Evolutionary conservation across 768 basidiomycete species (phyloP), one percentile per base, ranked within the genome.

Genomic region (Vishniacozyma victoriae): DNA sequence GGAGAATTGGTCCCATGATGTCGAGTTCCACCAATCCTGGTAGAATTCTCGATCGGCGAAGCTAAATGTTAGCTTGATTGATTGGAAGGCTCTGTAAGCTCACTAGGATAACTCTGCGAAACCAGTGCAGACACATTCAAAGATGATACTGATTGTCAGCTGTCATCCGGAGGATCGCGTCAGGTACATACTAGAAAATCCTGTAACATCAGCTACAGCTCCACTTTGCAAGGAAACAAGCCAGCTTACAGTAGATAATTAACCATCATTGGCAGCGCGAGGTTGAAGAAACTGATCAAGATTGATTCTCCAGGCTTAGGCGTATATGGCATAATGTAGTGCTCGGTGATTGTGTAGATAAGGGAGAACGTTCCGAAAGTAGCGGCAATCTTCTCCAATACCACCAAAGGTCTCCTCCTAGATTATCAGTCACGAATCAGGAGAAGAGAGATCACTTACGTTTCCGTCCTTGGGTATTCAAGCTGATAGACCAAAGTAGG

Each of bases 21-120:
- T 89, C 5, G 89, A 89, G 72, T 97, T 97, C 93, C 93, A 96
- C 88, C 92, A 96, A 70, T 95, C 93, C 73, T 91, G 87, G 67
- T 97, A 99, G 72, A 97, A 99, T 57, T 89, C 85, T 38, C 93
- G 78, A 69, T 99, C 93, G n/a, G 89, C 88, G 65, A 99, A 99
- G 69, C 87, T 89, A 54, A 20, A 5, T 15, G 41, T 44, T 36
- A 42, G 35, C 18, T 39, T 45, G 25, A 15, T 13, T 41, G 13
- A 9, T 23, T 15, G 35, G 41, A 20, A 59, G 48, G 55, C 12
- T 7, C 19, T 69, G 82, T 65, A 14, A 12, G 57, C 70, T 50
- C 59, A 89, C 88, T 80, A 85, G 5, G 88, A 88, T 35, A 93
- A 76, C 71, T 96, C 92, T 1, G 92, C 93, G 63, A 96, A 95